These are phyloP conservation scores for Gyromitra esculenta DNA, from an alignment of 2,329 filamentous ascomycete species.

Conservation along the genomic window DNA sequence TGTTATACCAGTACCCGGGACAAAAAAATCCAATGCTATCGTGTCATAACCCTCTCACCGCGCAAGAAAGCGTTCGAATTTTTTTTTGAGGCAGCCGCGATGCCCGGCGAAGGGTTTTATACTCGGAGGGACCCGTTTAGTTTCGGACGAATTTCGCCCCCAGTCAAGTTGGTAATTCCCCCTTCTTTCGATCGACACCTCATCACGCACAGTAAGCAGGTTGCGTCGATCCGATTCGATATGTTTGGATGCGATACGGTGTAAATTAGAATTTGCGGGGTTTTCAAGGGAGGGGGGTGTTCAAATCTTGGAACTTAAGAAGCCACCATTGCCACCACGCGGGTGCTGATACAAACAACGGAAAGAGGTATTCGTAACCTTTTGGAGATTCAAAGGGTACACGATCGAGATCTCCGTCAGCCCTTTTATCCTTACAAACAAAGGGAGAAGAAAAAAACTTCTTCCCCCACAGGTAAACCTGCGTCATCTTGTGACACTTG, in stretches of 20 bases:
- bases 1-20: constrained; percentile 33
- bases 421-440: constrained; percentile 10
- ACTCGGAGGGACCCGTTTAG: constrained; percentile 5
- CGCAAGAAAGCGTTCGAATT: constrained; percentile 6
- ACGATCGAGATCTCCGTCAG: constrained; percentile 33
- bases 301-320: constrained; percentile 36
- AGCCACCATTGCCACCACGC: constrained; percentile 13
- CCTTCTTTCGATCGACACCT: constrained; percentile 34
- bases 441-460: constrained; percentile 22
- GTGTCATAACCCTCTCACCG: constrained; percentile 18
- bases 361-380: constrained; percentile 15
- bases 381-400: constrained; percentile 3
- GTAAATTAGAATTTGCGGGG: constrained; percentile 34
- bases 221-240: constrained; percentile 32
- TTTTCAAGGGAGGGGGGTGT: constrained; percentile 20
- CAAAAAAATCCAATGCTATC: neutral
- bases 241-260: constrained; percentile 32
- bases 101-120: constrained; percentile 23
- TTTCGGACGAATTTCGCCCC: constrained; percentile 11
- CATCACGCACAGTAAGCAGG: constrained; percentile 30
- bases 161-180: constrained; percentile 21
- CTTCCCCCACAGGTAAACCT: neutral
- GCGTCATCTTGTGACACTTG: neutral
- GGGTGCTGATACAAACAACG: constrained; percentile 17
- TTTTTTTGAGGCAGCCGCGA: constrained; percentile 24